Percentiles rank a stretch among this genome's conserved stretches.
These are phyloP conservation scores for Agrostemma githago DNA, from an alignment of 148 eudicot genomes.

Conservation along the genomic window DNA sequence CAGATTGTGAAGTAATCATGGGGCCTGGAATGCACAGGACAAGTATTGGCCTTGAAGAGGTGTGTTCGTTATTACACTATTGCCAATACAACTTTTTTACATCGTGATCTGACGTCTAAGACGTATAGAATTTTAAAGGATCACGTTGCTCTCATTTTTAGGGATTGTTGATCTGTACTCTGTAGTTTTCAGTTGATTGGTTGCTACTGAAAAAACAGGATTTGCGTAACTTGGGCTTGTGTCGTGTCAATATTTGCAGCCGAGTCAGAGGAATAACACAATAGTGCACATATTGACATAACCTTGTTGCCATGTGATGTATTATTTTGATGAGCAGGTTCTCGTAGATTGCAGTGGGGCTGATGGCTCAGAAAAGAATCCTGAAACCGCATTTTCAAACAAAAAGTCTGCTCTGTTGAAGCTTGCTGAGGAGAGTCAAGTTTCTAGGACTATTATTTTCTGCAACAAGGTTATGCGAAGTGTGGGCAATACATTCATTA, in stretches of 20 bases:
- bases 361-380: constrained; percentile 64
- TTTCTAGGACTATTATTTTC: constrained; percentile 74
- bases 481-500: neutral
- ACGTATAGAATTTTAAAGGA: neutral
- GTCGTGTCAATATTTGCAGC: neutral
- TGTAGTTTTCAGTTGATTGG: constrained; percentile 7
- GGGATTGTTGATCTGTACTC: constrained; percentile 2
- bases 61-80: constrained; percentile 22
- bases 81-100: constrained; percentile 8
- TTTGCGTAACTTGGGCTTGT: neutral
- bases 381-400: constrained; percentile 84
- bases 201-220: neutral
- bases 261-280: neutral
- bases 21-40: constrained; percentile 97
- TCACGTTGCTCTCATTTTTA: neutral
- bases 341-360: constrained; percentile 95
- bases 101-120: neutral
- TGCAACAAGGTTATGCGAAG: constrained; percentile 71
- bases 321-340: constrained; percentile 39
- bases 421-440: constrained; percentile 64
- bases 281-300: neutral
- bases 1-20: constrained; percentile 87
- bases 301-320: neutral
- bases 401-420: constrained; percentile 78
- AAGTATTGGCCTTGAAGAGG: constrained; percentile 93